Evolutionary conservation across 305 asterid species (phyloP).

Genomic region (Salvia sclarea): DNA sequence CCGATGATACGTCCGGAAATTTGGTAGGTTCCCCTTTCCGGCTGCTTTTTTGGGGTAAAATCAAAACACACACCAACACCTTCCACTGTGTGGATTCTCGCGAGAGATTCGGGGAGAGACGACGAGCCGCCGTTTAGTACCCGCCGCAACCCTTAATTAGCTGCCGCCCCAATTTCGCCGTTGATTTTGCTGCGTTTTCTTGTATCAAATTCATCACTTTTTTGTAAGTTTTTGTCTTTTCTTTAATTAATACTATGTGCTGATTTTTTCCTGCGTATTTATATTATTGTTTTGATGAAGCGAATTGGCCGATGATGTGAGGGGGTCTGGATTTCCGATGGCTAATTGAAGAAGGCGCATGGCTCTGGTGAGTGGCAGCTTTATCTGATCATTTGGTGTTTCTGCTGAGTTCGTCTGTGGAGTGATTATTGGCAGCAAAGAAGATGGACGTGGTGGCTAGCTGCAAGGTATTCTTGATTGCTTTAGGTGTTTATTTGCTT

Average conservation of each 20-base stretch:
- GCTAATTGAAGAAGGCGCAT: slow-evolving; percentile 30
- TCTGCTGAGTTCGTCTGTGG: slow-evolving; percentile 28
- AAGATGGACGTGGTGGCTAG: slow-evolving; percentile 64
- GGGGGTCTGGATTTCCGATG: slow-evolving; percentile 29
- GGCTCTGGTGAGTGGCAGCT: slow-evolving; percentile 28
- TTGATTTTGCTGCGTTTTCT: neutral
- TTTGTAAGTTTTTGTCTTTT: neutral
- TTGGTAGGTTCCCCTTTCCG: slow-evolving; percentile 43
- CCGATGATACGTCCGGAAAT: slow-evolving; percentile 50
- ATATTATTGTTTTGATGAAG: neutral
- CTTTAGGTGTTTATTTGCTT: neutral
- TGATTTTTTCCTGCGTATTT: neutral
- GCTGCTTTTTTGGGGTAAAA: slow-evolving; percentile 30
- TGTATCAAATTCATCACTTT: neutral
- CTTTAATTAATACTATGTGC: neutral
- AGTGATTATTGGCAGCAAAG: slow-evolving; percentile 26
- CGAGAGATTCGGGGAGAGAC: slow-evolving; percentile 17
- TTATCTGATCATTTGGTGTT: slow-evolving; percentile 27
- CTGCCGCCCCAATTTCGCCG: neutral
- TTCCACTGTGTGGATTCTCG: slow-evolving; percentile 17
- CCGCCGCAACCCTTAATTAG: slow-evolving; percentile 19
- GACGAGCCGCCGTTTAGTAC: slow-evolving; percentile 12
- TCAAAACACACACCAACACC: slow-evolving; percentile 29
- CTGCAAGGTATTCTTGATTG: slow-evolving; percentile 56
- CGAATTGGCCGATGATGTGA: neutral